phyloP scores from a whole-genome alignment of 106 monocot genomes.

The Dactylorhiza incarnata region DNA sequence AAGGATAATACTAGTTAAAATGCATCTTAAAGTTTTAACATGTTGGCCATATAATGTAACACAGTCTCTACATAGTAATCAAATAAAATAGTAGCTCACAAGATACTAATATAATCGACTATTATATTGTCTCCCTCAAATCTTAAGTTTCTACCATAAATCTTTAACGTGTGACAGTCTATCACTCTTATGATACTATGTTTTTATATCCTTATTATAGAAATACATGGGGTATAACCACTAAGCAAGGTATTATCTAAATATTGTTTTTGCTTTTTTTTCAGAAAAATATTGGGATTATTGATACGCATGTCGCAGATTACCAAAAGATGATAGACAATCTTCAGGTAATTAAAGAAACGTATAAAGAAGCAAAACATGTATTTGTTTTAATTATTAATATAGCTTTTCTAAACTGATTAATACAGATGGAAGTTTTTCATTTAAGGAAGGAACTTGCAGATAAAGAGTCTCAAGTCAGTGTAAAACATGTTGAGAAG shows the following conservation, averaged over 20 bases:
- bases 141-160: neutral
- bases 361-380: conserved; percentile 1
- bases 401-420: neutral
- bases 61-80: neutral
- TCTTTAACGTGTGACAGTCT: neutral
- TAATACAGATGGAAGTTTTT: conserved; percentile 74
- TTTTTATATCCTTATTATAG: neutral
- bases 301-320: conserved; percentile 90
- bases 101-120: neutral
- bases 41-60: neutral
- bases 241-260: neutral
- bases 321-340: conserved; percentile 92
- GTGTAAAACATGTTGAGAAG: conserved; percentile 58
- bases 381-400: neutral
- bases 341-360: conserved; percentile 57
- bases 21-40: neutral
- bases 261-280: neutral
- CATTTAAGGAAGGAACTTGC: conserved; percentile 77
- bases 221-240: neutral
- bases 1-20: no score
- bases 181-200: neutral
- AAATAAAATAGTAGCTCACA: neutral
- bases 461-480: conserved; percentile 83
- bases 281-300: conserved; percentile 93
- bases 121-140: neutral